phyloP scores from a whole-genome alignment of 805 yeast genomes.

The Teunomyces stri region DNA sequence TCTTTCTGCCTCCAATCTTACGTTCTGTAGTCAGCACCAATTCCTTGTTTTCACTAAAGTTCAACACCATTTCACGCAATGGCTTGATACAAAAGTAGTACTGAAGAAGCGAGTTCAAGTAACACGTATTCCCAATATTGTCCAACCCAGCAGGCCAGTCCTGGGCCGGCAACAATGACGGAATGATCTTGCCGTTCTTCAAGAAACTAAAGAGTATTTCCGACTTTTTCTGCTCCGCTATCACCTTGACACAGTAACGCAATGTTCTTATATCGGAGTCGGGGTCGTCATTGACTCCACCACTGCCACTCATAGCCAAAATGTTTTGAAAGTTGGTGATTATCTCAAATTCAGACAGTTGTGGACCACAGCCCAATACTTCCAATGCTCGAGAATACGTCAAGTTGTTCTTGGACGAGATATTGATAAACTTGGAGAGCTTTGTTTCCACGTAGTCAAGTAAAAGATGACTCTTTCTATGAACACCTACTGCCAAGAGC shows the following conservation, averaged over 20 bases:
- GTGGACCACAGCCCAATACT: constrained; percentile 46
- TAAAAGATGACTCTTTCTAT: constrained; percentile 55
- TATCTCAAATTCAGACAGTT: constrained; percentile 56
- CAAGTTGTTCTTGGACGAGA: constrained; percentile 24
- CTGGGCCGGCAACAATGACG: constrained; percentile 54
- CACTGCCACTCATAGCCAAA: constrained; percentile 10
- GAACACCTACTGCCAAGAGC: constrained; percentile 57
- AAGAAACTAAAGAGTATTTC: constrained; percentile 55
- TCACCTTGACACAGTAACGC: constrained; percentile 53
- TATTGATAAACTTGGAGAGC: constrained; percentile 28
- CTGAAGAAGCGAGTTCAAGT: constrained; percentile 83
- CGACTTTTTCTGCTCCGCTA: constrained; percentile 57
- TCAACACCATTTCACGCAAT: constrained; percentile 61
- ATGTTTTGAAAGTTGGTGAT: constrained; percentile 51
- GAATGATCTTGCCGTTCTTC: constrained; percentile 60
- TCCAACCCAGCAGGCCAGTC: constrained; percentile 89
- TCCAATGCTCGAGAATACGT: constrained; percentile 40
- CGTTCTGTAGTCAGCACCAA: constrained; percentile 26
- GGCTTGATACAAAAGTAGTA: constrained; percentile 87
- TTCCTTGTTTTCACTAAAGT: constrained; percentile 43
- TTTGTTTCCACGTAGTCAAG: constrained; percentile 51
- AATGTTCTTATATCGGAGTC: constrained; percentile 53
- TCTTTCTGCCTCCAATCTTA: constrained; percentile 84
- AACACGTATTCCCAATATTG: constrained; percentile 95
- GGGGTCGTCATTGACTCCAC: too few relatives aligned